Evolutionary conservation across 768 basidiomycete genomes (phyloP), one percentile per base, ranked within the genome.

Genomic region (Podaxis sp.): DNA sequence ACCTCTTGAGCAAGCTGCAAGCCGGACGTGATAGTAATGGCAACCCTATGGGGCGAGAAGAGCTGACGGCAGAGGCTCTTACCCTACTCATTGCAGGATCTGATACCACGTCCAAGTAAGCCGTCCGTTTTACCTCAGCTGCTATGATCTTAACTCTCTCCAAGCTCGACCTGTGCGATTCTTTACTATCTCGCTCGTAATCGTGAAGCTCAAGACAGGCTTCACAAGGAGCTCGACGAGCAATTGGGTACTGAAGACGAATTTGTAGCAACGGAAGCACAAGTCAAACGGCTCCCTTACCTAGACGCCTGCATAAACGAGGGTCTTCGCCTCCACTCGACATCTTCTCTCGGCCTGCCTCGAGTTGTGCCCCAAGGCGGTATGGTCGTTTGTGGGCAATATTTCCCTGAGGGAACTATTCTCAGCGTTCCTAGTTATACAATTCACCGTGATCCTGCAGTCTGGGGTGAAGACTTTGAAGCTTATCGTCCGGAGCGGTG

Each of bases 71-170:
- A 0, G 95, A 97, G 75, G 89, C 90, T 48, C 73, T 91, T 18
- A 93, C 93, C 0, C 84, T 93, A 51, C 80, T 95, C 16, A 93
- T 95, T 64, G 92, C 92, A 5, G 93, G 93, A 1, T 90, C 89
- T 3, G 94, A 97, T 67, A 97, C 94, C 1, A 96, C 95, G 0
- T 94, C 93, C 50, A 97, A 96, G 91, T 92, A 65, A 62, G 87
- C 69, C 21, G 25, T 42, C 32, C 5, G 44, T 44, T 32, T 28
- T 61, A 56, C 27, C 51, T 10, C 23, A 35, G 14, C 2, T 1
- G 40, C 25, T n/a, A 25, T 28, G 14, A 23, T 28, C n/a, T 47
- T 64, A 11, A 10, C 35, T n/a, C 35, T 56, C 28, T 52, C 47
- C 5, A 61, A 93, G 91, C 76, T 94, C 93, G 16, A 91, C 91